Evolutionary conservation across 306 rosid species (phyloP).

Genomic region (Astragalus glycyphyllos): DNA sequence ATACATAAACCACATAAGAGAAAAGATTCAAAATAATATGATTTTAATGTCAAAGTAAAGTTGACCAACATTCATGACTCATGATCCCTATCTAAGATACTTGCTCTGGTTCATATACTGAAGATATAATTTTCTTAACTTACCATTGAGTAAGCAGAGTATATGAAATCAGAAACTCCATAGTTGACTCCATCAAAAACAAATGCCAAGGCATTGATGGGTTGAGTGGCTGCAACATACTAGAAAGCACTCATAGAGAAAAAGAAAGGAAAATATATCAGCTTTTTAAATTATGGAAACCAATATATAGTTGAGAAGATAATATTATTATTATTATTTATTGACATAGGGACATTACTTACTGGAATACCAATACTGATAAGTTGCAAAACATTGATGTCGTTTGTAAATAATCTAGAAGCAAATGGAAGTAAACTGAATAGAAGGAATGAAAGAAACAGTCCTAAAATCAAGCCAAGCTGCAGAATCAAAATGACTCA

Average conservation of each 20-base stretch:
- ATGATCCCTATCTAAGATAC: constrained; percentile 16
- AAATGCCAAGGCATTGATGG: constrained; percentile 82
- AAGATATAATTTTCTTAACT: constrained; percentile 35
- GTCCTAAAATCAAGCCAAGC: constrained; percentile 82
- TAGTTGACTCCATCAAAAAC: constrained; percentile 89
- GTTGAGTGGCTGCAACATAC: constrained; percentile 94
- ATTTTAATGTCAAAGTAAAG: too few relatives aligned
- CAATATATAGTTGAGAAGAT: constrained; percentile 7
- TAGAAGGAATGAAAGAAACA: constrained; percentile 61
- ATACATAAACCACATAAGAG: constrained; percentile 17
- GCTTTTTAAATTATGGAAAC: not conserved
- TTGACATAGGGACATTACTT: constrained; percentile 45
- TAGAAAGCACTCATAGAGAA: constrained; percentile 45
- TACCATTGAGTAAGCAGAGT: constrained; percentile 88
- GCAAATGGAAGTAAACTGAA: constrained; percentile 62
- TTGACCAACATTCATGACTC: not conserved
- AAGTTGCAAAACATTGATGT: constrained; percentile 60
- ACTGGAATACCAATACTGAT: constrained; percentile 79
- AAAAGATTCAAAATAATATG: not conserved
- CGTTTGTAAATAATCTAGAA: constrained; percentile 74
- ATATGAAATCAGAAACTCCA: constrained; percentile 89
- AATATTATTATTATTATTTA: not conserved
- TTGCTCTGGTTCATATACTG: not conserved
- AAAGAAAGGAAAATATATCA: constrained; percentile 5
- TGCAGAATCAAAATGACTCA: constrained; percentile 43